Evolutionary conservation across 2,329 filamentous ascomycete genomes (phyloP), one percentile per base, ranked within the genome.

Genomic region (Colletotrichum sp.): DNA sequence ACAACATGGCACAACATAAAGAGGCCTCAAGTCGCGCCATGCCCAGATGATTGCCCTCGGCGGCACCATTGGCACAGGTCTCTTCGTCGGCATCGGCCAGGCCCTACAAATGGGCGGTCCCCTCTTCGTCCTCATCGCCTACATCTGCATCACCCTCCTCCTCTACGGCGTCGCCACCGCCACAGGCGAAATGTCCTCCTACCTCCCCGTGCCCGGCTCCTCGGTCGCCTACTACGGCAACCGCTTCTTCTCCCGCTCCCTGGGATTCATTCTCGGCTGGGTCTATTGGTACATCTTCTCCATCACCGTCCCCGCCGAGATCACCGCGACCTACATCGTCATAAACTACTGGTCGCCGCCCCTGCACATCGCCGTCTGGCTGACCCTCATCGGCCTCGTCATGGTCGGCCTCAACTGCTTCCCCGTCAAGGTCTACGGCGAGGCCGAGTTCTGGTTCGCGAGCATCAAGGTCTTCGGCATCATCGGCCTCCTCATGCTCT

Each of bases 401-500:
- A 72, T 79, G 22, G 30, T 44, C 32, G 69, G 61, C 25, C 72
- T 80, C 3, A 78, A 76, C 67, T 61, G 72, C 44, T 65, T 72
- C 6, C 72, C 73, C 9, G 74, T 76, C 6, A 36, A 22, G 15
- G 25, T 69, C 6, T 91, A 91, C 79, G 90, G 89, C 28, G 89
- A 91, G 84, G 83, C 90, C n/a, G 89, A 91, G 78, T 91, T 91
- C 77, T 91, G 88, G 88, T 83, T 91, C 19, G 88, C 88, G 75
- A 78, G 90, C 32, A 82, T 91, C 52, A 91, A 91, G 79, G 87
- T 89, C 28, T 81, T 87, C 39, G 88, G 87, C 13, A 90, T 91
- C 70, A 84, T 89, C 11, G 87, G 91, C 68, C 93, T 93, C 80
- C 92, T 94, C 72, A 87, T 93, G 36, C 85, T 93, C 61, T 90